These are phyloP conservation scores for Calycina herbarum DNA, from an alignment of 2,329 filamentous ascomycete species.

Conservation along the genomic window DNA sequence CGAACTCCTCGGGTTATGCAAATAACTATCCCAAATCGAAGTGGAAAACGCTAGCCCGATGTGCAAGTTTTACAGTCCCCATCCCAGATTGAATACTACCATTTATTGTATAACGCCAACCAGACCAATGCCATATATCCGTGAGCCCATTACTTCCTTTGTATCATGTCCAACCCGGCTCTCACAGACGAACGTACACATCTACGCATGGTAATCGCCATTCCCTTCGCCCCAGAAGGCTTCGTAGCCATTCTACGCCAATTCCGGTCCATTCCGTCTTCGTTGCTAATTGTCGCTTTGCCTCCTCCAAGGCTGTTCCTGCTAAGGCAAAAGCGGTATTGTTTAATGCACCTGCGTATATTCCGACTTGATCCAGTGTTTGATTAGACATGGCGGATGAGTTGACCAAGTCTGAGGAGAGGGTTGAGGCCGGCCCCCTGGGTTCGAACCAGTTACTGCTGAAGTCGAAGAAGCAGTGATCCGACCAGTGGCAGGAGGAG, in stretches of 20 bases:
- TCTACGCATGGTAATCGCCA: slow-evolving; percentile 92
- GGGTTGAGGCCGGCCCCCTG: slow-evolving; percentile 42
- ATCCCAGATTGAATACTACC: neutral
- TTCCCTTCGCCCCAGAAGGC: slow-evolving; percentile 76
- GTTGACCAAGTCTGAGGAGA: slow-evolving; percentile 30
- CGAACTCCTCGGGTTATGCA: no score
- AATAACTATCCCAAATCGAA: no score
- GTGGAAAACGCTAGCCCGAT: no score
- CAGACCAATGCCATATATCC: slow-evolving; percentile 2
- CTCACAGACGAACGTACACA: slow-evolving; percentile 73
- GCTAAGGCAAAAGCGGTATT: slow-evolving; percentile 69
- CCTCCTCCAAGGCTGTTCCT: slow-evolving; percentile 64
- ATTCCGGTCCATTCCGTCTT: slow-evolving; percentile 71
- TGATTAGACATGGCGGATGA: slow-evolving; percentile 30
- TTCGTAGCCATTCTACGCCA: slow-evolving; percentile 83
- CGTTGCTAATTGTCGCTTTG: slow-evolving; percentile 49
- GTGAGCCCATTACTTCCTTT: slow-evolving; percentile 5
- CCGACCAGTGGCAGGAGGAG: slow-evolving; percentile 86
- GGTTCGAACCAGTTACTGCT: slow-evolving; percentile 89
- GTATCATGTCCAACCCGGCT: neutral
- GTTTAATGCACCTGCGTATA: slow-evolving; percentile 52
- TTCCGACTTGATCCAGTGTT: slow-evolving; percentile 39
- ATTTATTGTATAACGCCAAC: slow-evolving; percentile 9
- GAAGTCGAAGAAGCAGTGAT: slow-evolving; percentile 92
- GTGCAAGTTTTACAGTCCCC: neutral